Evolutionary conservation across 129 eudicot genomes (phyloP).

Genomic region (Deinandra increscens): DNA sequence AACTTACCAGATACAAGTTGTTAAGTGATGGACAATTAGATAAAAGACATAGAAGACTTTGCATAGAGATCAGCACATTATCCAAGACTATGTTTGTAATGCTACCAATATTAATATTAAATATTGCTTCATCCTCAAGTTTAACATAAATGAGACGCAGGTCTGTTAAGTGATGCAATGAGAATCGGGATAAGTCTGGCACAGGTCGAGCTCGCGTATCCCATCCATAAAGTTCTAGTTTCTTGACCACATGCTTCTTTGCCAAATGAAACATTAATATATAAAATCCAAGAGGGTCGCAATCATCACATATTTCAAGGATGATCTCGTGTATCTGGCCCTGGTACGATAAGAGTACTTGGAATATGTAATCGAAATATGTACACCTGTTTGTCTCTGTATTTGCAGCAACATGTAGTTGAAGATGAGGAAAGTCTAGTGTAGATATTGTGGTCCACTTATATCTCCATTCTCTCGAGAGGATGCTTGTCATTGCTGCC

Average conservation of each 20-base stretch:
- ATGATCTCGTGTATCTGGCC: not conserved
- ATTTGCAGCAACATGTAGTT: not conserved
- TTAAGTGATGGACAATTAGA: not conserved
- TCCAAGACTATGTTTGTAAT: too few species aligned
- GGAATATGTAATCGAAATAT: not conserved
- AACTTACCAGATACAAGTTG: slow-evolving; percentile 5
- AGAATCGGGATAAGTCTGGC: not conserved
- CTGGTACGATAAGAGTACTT: too few species aligned
- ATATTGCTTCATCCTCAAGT: not conserved
- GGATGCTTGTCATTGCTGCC: slow-evolving; percentile 8
- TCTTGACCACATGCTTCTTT: not conserved
- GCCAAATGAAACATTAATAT: not conserved
- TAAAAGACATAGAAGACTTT: too few species aligned
- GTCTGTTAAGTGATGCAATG: not conserved
- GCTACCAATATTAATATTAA: too few species aligned
- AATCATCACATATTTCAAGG: not conserved
- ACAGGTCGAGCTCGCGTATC: too few species aligned
- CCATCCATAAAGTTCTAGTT: not conserved
- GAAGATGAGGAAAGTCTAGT: not conserved
- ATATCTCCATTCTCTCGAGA: slow-evolving; percentile 22
- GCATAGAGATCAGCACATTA: too few species aligned
- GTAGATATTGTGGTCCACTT: too few species aligned
- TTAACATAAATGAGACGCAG: not conserved
- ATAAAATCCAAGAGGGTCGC: not conserved
- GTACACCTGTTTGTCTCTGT: not conserved